phyloP scores from a whole-genome alignment of 345 rosid species.

The Clausena lansium region DNA sequence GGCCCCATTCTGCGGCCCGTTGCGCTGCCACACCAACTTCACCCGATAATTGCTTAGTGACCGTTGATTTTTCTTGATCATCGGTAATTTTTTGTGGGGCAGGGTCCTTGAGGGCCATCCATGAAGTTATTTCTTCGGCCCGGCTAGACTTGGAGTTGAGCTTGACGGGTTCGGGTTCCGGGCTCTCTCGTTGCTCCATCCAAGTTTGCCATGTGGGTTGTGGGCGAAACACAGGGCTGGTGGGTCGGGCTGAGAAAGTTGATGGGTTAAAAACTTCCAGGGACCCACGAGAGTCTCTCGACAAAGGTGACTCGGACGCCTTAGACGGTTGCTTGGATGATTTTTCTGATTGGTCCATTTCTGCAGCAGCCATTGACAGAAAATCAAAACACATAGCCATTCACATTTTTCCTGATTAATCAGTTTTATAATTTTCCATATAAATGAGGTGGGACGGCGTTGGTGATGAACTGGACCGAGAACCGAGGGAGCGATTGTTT shows the following conservation, averaged over 20 bases:
- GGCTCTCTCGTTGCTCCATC: constrained; percentile 36
- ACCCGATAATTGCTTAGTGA: constrained; percentile 22
- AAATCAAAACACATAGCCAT: no score
- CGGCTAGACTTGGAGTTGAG: constrained; percentile 32
- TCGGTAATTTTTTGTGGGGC: constrained; percentile 12
- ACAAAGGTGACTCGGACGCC: constrained; percentile 28
- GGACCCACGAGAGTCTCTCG: constrained; percentile 76
- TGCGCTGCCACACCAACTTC: constrained; percentile 62
- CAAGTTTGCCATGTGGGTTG: constrained; percentile 51
- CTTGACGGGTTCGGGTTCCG: constrained; percentile 26
- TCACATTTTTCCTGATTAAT: neutral
- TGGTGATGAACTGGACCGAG: constrained; percentile 12
- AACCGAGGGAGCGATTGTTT: neutral
- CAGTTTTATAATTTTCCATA: constrained; percentile 7
- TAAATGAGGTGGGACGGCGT: constrained; percentile 10
- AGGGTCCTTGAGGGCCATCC: constrained; percentile 85
- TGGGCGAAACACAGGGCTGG: constrained; percentile 47
- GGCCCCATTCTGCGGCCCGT: constrained; percentile 99
- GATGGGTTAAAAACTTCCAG: constrained; percentile 88
- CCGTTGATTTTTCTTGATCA: constrained; percentile 12
- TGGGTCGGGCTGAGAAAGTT: constrained; percentile 43
- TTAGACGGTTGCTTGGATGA: constrained; percentile 38
- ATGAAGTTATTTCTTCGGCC: constrained; percentile 62
- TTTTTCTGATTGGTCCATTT: constrained; percentile 50
- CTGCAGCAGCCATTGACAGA: neutral